Base-by-base conservation (phyloP, 495 filamentous ascomycete species). In the Neurospora sp. region DNA sequence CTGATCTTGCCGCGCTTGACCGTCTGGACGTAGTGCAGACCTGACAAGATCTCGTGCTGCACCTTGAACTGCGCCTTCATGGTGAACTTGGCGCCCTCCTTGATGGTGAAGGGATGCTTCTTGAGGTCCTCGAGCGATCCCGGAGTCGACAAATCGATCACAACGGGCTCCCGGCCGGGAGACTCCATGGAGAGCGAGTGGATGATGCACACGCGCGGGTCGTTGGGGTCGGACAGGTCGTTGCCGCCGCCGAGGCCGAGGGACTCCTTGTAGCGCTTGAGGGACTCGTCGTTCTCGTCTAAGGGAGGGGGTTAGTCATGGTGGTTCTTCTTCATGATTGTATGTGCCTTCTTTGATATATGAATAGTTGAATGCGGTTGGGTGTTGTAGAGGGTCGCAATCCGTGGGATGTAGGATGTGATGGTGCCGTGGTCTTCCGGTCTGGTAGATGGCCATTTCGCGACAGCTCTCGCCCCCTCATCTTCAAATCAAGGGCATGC, bases 251-350 rank as follows among this genome's bases (percentile, higher is more conserved):
- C 90, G 69, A 98, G 88, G 75, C 96, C 96, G 41, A 99, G 90
- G 4, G 96, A 98, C 78, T 93, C 90, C 86, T 99, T 99, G 93
- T 96, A 99, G 75, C 95, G 92, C 82, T 95, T 91, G 79, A 99
- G 90, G 74, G 95, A 94, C 81, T 98, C 95, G 83, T 99, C 96
- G 76, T 92, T 81, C 72, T 86, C 86, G 82, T 91, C 89, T 90
- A 77, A 5, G 12, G 14, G 27, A 2, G 14, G 6, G 54, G 54
- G 27, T 66, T 66, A 66, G 54, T 35, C 27, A 62, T 74, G 62
- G 80, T 79, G 71, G 75, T 77, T 38, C 27, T 23, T 20, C 18
- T 8, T 31, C 23, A 31, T 46, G n/a, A 44, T 37, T 5, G 23
- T 38, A 62, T 42, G 31, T 54, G 11, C n/a, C 23, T 35, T 60